Evolutionary conservation across 2,329 filamentous ascomycete species (phyloP).

Genomic region (Colletotrichum sp.): DNA sequence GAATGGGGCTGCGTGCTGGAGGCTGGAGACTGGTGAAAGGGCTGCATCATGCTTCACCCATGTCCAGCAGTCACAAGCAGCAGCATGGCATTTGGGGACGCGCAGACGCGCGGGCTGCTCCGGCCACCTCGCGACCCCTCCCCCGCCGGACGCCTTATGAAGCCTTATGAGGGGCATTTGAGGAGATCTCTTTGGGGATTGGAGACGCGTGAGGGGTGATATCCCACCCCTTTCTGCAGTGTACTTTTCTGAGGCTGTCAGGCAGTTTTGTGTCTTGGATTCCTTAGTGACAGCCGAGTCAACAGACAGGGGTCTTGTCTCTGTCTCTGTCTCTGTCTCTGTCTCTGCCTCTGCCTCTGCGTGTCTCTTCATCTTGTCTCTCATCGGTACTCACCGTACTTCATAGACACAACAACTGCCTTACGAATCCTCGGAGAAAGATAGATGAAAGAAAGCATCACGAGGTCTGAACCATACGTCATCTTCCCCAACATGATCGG

Average conservation of each 20-base stretch:
- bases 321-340: neutral
- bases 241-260: neutral
- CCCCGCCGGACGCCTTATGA: conserved; percentile 4
- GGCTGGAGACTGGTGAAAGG: neutral
- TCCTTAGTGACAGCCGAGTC: neutral
- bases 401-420: neutral
- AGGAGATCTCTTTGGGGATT: neutral
- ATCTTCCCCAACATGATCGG: neutral
- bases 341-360: neutral
- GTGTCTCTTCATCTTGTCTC: neutral
- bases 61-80: neutral
- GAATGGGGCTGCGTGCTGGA: neutral
- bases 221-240: neutral
- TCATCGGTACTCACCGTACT: neutral
- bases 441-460: neutral
- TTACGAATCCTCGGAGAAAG: neutral
- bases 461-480: neutral
- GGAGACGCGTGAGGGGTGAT: neutral
- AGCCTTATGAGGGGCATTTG: neutral
- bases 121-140: neutral
- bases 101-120: neutral
- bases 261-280: neutral
- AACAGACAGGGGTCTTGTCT: neutral
- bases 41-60: neutral
- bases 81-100: neutral